These are phyloP conservation scores for Silene vulgaris DNA, from an alignment of 179 eudicot species.

Conservation along the genomic window DNA sequence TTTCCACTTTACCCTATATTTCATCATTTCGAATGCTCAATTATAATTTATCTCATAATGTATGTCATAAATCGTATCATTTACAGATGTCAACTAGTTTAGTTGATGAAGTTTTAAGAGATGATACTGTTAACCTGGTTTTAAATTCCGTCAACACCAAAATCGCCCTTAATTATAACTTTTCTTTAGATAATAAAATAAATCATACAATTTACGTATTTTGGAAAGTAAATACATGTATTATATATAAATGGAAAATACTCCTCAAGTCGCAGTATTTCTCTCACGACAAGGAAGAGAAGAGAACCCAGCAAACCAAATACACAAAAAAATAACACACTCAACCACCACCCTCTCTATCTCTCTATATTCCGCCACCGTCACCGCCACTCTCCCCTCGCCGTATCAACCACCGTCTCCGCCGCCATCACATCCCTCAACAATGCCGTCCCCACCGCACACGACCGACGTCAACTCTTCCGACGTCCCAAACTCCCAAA, in stretches of 20 bases:
- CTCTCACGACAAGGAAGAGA: constrained; percentile 13
- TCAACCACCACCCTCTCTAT: constrained; percentile 22
- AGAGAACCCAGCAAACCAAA: background rate
- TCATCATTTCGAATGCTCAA: too few species aligned
- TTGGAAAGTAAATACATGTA: background rate
- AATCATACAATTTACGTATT: too few species aligned
- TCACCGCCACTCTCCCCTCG: constrained; percentile 15
- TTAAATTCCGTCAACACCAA: too few species aligned
- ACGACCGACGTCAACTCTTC: background rate
- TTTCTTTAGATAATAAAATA: too few species aligned
- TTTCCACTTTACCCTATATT: too few species aligned
- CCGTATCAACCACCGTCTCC: constrained; percentile 4
- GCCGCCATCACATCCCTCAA: background rate
- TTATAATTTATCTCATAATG: too few species aligned
- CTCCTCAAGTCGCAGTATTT: background rate
- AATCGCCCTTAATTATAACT: too few species aligned
- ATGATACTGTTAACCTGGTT: too few species aligned
- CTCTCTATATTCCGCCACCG: background rate
- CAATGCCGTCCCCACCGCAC: background rate
- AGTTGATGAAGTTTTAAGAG: too few species aligned
- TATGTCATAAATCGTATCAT: too few species aligned
- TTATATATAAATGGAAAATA: too few species aligned
- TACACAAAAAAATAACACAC: constrained; percentile 9
- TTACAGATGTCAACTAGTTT: too few species aligned
- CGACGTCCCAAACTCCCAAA: background rate